Conservation (phyloP, 2,329 filamentous ascomycete species). For the Pseudocercospora pini-densiflorae region DNA sequence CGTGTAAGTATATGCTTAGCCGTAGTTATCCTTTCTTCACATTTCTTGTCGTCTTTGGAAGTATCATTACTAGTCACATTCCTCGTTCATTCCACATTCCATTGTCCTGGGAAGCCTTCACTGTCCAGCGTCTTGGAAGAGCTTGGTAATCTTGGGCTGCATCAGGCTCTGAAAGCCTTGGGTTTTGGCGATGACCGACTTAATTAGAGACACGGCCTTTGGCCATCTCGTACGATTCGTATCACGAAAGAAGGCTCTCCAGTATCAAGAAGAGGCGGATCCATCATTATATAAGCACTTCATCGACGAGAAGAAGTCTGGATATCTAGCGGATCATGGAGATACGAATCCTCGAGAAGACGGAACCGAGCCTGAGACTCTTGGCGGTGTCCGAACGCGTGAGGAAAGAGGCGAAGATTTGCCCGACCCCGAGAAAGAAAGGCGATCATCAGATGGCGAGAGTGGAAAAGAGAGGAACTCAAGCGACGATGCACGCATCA, state of each 20-base stretch:
- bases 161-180: not conserved
- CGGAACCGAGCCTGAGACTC: slow-evolving; percentile 31
- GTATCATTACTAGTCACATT: not conserved
- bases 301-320: slow-evolving; percentile 56
- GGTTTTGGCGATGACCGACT: slow-evolving; percentile 35
- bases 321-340: slow-evolving; percentile 53
- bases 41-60: not conserved
- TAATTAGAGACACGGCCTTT: slow-evolving; percentile 52
- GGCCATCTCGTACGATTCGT: slow-evolving; percentile 53
- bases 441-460: slow-evolving; percentile 26
- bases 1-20: not conserved
- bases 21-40: not conserved
- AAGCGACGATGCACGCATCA: slow-evolving; percentile 29
- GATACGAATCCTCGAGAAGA: slow-evolving; percentile 43
- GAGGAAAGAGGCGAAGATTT: slow-evolving; percentile 25
- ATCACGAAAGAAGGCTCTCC: slow-evolving; percentile 48
- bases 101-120: not conserved
- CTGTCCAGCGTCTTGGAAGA: not conserved
- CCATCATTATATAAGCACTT: slow-evolving; percentile 55
- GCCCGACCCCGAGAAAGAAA: slow-evolving; percentile 4
- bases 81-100: not conserved
- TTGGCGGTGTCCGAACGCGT: slow-evolving; percentile 35
- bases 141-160: not conserved
- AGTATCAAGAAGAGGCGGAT: slow-evolving; percentile 56
- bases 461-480: not conserved